These are phyloP conservation scores for Colletotrichum sp. DNA, from an alignment of 2,329 filamentous ascomycete species.

Conservation along the genomic window DNA sequence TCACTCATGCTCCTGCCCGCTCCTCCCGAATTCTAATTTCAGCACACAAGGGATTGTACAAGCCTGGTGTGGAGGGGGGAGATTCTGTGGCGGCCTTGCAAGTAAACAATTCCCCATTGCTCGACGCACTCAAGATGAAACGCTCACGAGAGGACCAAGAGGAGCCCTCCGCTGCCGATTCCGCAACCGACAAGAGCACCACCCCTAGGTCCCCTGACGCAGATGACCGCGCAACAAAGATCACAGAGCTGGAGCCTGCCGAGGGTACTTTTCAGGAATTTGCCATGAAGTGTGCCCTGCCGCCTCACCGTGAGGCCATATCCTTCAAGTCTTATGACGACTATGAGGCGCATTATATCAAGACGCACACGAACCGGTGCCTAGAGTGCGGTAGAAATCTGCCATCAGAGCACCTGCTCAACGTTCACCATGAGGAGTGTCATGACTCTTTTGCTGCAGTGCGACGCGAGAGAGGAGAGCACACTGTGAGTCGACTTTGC, in stretches of 20 bases:
- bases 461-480: conserved; percentile 79
- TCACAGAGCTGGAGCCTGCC: conserved; percentile 61
- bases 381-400: conserved; percentile 86
- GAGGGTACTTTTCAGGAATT: conserved; percentile 36
- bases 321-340: conserved; percentile 77
- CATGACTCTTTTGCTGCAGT: conserved; percentile 82
- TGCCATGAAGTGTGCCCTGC: conserved; percentile 78
- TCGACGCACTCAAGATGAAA: conserved; percentile 53
- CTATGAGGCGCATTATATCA: conserved; percentile 86
- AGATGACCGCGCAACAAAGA: conserved; percentile 50
- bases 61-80: background rate
- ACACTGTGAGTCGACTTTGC: conserved; percentile 64
- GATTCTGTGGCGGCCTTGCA: conserved; percentile 8
- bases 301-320: conserved; percentile 75
- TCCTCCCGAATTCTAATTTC: background rate
- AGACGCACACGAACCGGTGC: conserved; percentile 84
- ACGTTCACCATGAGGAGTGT: conserved; percentile 86
- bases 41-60: background rate
- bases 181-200: conserved; percentile 17
- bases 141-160: conserved; percentile 65
- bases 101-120: conserved; percentile 17
- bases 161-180: conserved; percentile 37
- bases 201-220: conserved; percentile 12
- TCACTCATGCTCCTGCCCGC: background rate
- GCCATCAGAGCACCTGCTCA: conserved; percentile 79